These are phyloP conservation scores for Omphalotus olearius DNA, from an alignment of 1,284 basidiomycete species.

Conservation along the genomic window DNA sequence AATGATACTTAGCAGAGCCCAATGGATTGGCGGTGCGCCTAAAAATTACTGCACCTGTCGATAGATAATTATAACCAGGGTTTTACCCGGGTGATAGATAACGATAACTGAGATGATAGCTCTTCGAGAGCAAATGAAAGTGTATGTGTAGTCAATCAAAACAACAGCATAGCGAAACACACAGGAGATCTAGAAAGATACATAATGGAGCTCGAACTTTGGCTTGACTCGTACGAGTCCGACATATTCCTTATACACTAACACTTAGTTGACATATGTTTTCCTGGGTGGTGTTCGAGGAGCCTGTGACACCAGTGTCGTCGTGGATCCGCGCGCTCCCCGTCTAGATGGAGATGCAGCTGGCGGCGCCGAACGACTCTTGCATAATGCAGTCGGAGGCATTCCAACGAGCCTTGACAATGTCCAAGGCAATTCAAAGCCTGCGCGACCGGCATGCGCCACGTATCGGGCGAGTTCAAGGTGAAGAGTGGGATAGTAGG, in stretches of 20 bases:
- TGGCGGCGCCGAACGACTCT: constrained; percentile 24
- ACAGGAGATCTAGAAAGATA: too few relatives aligned
- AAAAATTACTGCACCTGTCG: too few relatives aligned
- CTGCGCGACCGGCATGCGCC: constrained; percentile 53
- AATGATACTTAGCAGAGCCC: too few relatives aligned
- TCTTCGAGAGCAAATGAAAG: too few relatives aligned
- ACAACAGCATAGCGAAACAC: too few relatives aligned
- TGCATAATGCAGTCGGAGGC: constrained; percentile 58
- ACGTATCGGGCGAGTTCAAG: constrained; percentile 88
- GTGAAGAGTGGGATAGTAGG: constrained; percentile 90
- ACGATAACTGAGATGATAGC: too few relatives aligned
- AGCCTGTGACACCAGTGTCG: not conserved
- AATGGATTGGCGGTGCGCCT: too few relatives aligned
- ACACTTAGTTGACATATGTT: not conserved
- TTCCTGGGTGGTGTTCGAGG: constrained; percentile 4
- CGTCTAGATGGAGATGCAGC: not conserved
- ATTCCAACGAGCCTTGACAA: constrained; percentile 66
- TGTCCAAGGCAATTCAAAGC: constrained; percentile 73
- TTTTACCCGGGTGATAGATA: too few relatives aligned
- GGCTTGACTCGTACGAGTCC: too few relatives aligned
- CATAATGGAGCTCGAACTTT: too few relatives aligned
- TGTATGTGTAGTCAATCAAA: too few relatives aligned
- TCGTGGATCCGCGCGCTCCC: not conserved
- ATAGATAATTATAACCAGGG: too few relatives aligned
- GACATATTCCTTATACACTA: not conserved